Conservation (phyloP, 345 rosid genomes). For the Erysimum cheiranthoides region DNA sequence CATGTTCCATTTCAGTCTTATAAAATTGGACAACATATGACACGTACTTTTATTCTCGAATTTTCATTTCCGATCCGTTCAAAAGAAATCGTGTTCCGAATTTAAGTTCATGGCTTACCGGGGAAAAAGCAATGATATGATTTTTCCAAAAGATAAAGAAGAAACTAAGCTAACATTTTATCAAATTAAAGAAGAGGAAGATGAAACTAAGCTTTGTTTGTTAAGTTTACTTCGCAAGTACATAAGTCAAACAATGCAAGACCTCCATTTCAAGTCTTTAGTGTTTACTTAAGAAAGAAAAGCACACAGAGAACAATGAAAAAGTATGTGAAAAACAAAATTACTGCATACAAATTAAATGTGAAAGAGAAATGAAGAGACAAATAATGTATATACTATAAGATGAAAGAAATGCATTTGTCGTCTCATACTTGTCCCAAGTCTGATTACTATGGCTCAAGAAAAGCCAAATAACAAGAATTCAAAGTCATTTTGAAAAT, state of each 20-base stretch:
- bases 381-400: conserved; percentile 7
- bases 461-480: conserved; percentile 36
- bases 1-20: no score
- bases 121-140: not conserved
- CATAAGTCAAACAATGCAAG: conserved; percentile 32
- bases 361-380: not conserved
- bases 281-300: conserved; percentile 9
- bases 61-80: no score
- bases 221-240: conserved; percentile 6
- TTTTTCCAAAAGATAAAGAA: not conserved
- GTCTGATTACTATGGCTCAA: conserved; percentile 14
- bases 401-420: conserved; percentile 38
- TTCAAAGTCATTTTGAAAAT: conserved; percentile 12
- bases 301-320: not conserved
- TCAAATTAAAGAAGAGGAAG: no score
- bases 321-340: not conserved
- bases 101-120: no score
- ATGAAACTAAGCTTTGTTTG: not conserved
- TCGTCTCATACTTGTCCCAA: conserved; percentile 38
- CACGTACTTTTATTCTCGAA: not conserved
- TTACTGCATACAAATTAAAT: not conserved
- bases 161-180: not conserved
- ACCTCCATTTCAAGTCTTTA: conserved; percentile 2
- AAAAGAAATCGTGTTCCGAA: no score
- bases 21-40: no score